phyloP scores from a whole-genome alignment of 2,329 filamentous ascomycete genomes.

The Fusarium miscanthi region DNA sequence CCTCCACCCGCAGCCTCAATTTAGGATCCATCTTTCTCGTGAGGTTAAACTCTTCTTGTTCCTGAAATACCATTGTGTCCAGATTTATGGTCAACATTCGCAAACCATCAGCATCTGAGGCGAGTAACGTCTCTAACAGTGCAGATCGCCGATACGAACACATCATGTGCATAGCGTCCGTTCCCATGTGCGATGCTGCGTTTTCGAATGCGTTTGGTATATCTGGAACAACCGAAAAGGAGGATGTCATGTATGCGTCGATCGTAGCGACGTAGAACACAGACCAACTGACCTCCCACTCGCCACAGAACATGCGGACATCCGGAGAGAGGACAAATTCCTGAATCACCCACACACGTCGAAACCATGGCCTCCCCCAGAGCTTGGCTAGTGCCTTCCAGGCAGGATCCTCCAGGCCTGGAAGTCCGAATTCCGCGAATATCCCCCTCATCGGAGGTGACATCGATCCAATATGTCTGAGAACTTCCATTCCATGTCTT shows the following conservation, averaged over 20 bases:
- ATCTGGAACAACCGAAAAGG: not conserved
- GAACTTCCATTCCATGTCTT: not conserved
- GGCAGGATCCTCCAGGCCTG: accelerated
- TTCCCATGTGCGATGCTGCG: not conserved
- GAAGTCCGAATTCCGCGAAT: accelerated
- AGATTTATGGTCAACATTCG: not conserved
- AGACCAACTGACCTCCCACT: not conserved
- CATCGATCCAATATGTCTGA: not conserved
- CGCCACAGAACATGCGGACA: not conserved
- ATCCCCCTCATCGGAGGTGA: accelerated
- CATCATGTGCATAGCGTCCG: not conserved
- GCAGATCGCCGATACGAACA: not conserved
- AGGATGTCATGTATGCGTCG: not conserved
- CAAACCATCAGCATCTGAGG: not conserved
- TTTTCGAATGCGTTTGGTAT: not conserved
- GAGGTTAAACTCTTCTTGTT: not conserved
- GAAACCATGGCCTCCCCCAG: not conserved
- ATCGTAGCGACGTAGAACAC: not conserved
- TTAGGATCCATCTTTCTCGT: not conserved
- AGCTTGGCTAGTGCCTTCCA: not conserved
- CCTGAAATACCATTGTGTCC: not conserved
- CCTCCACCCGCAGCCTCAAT: not conserved
- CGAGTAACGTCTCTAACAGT: accelerated
- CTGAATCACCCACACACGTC: not conserved
- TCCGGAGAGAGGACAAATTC: not conserved